Conservation (phyloP, 495 filamentous ascomycete genomes). For the Thermochaetoides thermophila region DNA sequence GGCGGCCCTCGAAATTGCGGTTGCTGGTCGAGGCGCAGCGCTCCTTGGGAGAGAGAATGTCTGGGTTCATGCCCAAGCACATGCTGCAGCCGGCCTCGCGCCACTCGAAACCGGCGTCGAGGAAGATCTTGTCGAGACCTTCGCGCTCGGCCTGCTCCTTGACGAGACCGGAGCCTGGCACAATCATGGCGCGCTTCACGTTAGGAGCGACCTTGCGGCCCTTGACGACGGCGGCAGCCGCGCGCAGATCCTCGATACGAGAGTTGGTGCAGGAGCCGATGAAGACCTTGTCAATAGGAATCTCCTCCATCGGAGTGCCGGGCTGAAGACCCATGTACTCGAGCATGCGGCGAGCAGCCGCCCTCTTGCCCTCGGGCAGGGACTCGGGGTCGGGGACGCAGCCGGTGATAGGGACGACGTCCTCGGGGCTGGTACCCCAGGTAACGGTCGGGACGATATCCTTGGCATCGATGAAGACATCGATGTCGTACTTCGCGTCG, state of each 20-base stretch:
- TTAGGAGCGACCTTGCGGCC: slow-evolving; percentile 76
- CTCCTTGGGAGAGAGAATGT: slow-evolving; percentile 88
- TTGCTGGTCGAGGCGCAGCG: slow-evolving; percentile 92
- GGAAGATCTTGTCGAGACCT: slow-evolving; percentile 84
- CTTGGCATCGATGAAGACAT: slow-evolving; percentile 76
- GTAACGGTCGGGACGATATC: slow-evolving; percentile 89
- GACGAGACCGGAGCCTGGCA: slow-evolving; percentile 87
- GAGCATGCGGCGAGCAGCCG: slow-evolving; percentile 62
- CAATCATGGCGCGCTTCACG: slow-evolving; percentile 87
- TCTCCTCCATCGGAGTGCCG: slow-evolving; percentile 80
- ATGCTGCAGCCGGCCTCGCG: slow-evolving; percentile 95
- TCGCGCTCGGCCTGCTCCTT: slow-evolving; percentile 88
- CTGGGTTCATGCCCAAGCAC: slow-evolving; percentile 99
- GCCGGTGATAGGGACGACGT: slow-evolving; percentile 85
- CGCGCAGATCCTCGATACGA: slow-evolving; percentile 88
- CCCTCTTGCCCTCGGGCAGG: slow-evolving; percentile 67
- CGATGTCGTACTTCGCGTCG: slow-evolving; percentile 72
- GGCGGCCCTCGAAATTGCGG: slow-evolving; percentile 94
- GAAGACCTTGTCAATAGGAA: slow-evolving; percentile 87
- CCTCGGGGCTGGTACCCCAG: slow-evolving; percentile 95
- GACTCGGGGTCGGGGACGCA: slow-evolving; percentile 79
- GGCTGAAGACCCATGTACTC: slow-evolving; percentile 90
- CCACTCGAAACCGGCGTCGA: slow-evolving; percentile 92
- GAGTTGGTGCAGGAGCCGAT: slow-evolving; percentile 98
- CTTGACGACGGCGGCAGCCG: slow-evolving; percentile 69